phyloP scores from a whole-genome alignment of 441 rosid genomes.

The Sinapis alba region DNA sequence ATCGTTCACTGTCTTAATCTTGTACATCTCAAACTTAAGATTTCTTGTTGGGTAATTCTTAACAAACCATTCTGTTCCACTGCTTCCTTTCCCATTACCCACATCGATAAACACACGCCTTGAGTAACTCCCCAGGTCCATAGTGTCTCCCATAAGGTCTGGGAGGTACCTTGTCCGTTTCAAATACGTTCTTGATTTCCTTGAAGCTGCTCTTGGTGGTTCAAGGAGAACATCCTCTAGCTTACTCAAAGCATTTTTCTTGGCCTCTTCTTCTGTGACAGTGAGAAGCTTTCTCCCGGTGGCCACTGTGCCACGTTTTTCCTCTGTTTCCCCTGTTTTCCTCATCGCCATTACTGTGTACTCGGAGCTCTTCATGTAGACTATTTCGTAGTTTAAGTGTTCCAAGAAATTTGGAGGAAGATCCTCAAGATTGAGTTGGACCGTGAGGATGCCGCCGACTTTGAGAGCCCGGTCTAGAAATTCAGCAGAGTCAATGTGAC shows the following conservation, averaged over 20 bases:
- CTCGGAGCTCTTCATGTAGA: slow-evolving; percentile 51
- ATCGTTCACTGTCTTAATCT: slow-evolving; percentile 61
- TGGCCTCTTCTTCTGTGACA: slow-evolving; percentile 44
- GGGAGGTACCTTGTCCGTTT: slow-evolving; percentile 64
- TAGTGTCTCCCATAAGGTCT: slow-evolving; percentile 61
- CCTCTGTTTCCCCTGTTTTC: slow-evolving; percentile 40
- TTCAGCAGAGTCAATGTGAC: slow-evolving; percentile 29
- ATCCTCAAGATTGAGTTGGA: slow-evolving; percentile 39
- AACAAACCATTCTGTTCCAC: slow-evolving; percentile 66
- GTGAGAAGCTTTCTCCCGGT: slow-evolving; percentile 48
- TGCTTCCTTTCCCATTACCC: slow-evolving; percentile 50
- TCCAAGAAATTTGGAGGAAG: slow-evolving; percentile 44
- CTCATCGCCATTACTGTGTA: slow-evolving; percentile 49
- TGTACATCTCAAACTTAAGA: slow-evolving; percentile 65
- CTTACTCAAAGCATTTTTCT: slow-evolving; percentile 55
- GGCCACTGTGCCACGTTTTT: not conserved
- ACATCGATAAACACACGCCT: slow-evolving; percentile 73
- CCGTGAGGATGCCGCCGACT: slow-evolving; percentile 54
- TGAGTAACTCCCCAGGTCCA: slow-evolving; percentile 62
- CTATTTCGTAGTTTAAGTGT: slow-evolving; percentile 51
- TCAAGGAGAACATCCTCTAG: slow-evolving; percentile 80
- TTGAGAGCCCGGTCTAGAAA: slow-evolving; percentile 64
- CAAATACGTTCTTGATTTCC: slow-evolving; percentile 61
- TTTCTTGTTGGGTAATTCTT: slow-evolving; percentile 72
- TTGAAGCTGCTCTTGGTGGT: slow-evolving; percentile 71